Evolutionary conservation across 1,284 basidiomycete genomes (phyloP).

Genomic region (Apiotrichum mycotoxinovorans): DNA sequence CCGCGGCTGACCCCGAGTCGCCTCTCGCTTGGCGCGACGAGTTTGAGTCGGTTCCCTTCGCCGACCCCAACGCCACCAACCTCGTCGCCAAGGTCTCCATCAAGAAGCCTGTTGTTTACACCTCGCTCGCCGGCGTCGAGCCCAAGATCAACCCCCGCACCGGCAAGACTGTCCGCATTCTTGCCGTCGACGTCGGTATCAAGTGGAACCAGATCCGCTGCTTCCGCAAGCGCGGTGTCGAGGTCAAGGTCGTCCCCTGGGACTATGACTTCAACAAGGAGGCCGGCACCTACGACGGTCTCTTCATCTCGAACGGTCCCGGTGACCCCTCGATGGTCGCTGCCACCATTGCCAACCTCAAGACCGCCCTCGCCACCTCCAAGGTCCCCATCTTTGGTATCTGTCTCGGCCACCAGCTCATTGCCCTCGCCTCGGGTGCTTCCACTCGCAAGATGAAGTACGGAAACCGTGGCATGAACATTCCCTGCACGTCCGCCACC

Average conservation of each 20-base stretch:
- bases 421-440: slow-evolving; percentile 91
- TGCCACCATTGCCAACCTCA: slow-evolving; percentile 68
- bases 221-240: slow-evolving; percentile 87
- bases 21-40: slow-evolving; percentile 69
- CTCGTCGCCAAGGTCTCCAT: slow-evolving; percentile 87
- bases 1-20: slow-evolving; percentile 25
- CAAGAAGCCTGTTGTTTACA: slow-evolving; percentile 66
- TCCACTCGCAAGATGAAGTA: slow-evolving; percentile 98
- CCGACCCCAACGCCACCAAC: slow-evolving; percentile 85
- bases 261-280: slow-evolving; percentile 81
- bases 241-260: slow-evolving; percentile 97
- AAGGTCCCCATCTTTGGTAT: slow-evolving; percentile 95
- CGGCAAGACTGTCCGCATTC: slow-evolving; percentile 72
- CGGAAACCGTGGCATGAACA: slow-evolving; percentile 97
- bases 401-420: slow-evolving; percentile 95
- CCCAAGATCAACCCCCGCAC: slow-evolving; percentile 71
- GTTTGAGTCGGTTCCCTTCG: slow-evolving; percentile 76
- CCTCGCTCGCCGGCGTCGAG: slow-evolving; percentile 52
- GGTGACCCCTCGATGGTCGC: slow-evolving; percentile 89
- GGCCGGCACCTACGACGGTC: slow-evolving; percentile 81
- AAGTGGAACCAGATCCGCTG: slow-evolving; percentile 99
- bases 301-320: slow-evolving; percentile 97
- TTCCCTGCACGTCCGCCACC: slow-evolving; percentile 91
- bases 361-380: slow-evolving; percentile 66
- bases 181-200: slow-evolving; percentile 97